Evolutionary conservation across 176 grass and related monocot genomes (phyloP).

Genomic region (Cymbopogon citratus): DNA sequence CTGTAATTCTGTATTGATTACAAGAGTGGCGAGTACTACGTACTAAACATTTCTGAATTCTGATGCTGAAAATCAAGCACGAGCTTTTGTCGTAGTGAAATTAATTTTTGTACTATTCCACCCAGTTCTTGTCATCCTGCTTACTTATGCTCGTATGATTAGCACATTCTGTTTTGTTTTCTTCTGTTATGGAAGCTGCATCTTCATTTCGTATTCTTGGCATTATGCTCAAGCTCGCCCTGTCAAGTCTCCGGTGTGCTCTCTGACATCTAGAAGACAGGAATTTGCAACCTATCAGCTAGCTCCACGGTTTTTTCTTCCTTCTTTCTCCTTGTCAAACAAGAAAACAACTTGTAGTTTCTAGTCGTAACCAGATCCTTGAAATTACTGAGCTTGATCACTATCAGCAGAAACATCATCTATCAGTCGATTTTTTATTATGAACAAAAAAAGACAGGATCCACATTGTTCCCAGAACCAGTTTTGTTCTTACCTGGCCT

Average conservation of each 20-base stretch:
- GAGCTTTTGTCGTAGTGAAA: too few relatives aligned
- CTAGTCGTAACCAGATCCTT: not conserved
- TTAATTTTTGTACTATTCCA: not conserved
- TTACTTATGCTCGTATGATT: not conserved
- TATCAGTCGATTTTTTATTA: not conserved
- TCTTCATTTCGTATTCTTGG: not conserved
- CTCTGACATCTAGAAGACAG: constrained; percentile 16
- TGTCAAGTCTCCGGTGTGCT: not conserved
- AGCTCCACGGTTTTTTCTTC: not conserved
- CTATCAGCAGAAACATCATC: not conserved
- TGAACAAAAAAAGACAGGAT: too few relatives aligned
- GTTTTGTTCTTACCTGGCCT: too few relatives aligned
- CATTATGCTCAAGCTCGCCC: not conserved
- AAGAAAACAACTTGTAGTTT: not conserved
- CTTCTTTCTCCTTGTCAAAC: not conserved
- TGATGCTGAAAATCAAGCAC: too few relatives aligned
- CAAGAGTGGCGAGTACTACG: too few relatives aligned
- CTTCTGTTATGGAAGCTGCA: not conserved
- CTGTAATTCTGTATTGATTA: too few relatives aligned
- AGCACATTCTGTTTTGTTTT: not conserved
- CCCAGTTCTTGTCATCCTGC: not conserved
- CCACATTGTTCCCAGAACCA: too few relatives aligned
- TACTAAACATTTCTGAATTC: too few relatives aligned
- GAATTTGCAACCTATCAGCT: not conserved
- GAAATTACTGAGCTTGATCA: not conserved